Conservation (phyloP, 2,329 filamentous ascomycete genomes). For the Escovopsis sp. region DNA sequence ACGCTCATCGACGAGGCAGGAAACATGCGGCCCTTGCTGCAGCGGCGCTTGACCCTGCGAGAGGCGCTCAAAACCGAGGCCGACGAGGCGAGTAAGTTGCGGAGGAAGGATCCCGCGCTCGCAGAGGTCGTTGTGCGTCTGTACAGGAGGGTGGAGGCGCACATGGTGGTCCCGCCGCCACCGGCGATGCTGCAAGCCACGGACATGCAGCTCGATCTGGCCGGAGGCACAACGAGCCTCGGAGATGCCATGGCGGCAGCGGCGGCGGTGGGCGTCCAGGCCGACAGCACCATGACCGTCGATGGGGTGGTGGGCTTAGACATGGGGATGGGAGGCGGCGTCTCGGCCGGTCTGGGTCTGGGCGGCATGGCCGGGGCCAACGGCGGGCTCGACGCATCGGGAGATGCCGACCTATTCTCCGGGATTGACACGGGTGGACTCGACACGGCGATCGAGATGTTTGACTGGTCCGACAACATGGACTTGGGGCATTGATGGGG, state of each 20-base stretch:
- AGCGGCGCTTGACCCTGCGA: conserved; percentile 40
- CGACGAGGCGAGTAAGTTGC: conserved; percentile 40
- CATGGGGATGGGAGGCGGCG: conserved; percentile 22
- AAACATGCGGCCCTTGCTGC: conserved; percentile 22
- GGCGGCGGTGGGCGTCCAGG: conserved; percentile 24
- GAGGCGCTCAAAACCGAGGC: conserved; percentile 44
- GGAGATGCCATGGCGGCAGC: conserved; percentile 27
- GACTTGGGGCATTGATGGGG: conserved; percentile 10
- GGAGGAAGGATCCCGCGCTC: conserved; percentile 39
- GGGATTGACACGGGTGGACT: conserved; percentile 13
- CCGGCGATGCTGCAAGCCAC: conserved; percentile 27
- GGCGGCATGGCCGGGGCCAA: conserved; percentile 19
- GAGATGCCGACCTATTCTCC: conserved; percentile 24
- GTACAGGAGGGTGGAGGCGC: conserved; percentile 49
- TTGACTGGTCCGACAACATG: conserved; percentile 26
- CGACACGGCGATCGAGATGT: conserved; percentile 30
- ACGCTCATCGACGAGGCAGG: conserved; percentile 20
- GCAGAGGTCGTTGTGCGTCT: conserved; percentile 50
- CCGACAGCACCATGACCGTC: conserved; percentile 24
- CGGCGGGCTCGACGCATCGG: conserved; percentile 16
- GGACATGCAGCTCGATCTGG: conserved; percentile 27
- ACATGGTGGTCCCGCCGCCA: conserved; percentile 33
- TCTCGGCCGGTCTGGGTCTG: conserved; percentile 23
- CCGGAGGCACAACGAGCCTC: conserved; percentile 22
- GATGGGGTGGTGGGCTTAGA: conserved; percentile 32